These are phyloP conservation scores for Macrolepiota albuminosa DNA, from an alignment of 768 basidiomycete species.

Conservation along the genomic window DNA sequence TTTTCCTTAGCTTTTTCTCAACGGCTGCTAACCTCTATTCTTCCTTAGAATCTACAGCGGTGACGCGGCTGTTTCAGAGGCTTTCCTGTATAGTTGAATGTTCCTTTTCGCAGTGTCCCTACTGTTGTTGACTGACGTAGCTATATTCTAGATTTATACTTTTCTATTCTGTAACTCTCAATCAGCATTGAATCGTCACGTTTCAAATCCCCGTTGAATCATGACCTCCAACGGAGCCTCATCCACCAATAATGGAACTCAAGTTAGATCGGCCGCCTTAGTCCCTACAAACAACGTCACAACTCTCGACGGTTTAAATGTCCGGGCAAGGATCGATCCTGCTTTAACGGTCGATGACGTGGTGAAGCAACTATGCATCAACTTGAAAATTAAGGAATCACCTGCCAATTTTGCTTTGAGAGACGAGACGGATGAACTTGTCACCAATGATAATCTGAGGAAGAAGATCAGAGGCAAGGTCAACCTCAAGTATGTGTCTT, in stretches of 20 bases:
- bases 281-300: slow-evolving; percentile 85
- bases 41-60: neutral
- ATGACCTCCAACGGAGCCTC: slow-evolving; percentile 19
- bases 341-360: slow-evolving; percentile 82
- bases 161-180: neutral
- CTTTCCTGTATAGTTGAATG: neutral
- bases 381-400: slow-evolving; percentile 73
- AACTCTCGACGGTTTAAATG: slow-evolving; percentile 67
- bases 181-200: neutral
- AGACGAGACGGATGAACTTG: slow-evolving; percentile 77
- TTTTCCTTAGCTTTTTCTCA: no score
- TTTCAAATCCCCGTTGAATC: neutral
- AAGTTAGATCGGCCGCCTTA: slow-evolving; percentile 41
- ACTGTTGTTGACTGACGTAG: neutral
- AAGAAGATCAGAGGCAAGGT: slow-evolving; percentile 76
- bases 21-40: slow-evolving; percentile 3
- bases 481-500: slow-evolving; percentile 56
- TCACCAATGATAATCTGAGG: slow-evolving; percentile 83
- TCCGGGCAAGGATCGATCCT: slow-evolving; percentile 82
- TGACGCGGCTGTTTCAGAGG: neutral
- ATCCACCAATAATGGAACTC: slow-evolving; percentile 32
- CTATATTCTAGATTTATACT: neutral
- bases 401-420: slow-evolving; percentile 71
- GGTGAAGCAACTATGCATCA: slow-evolving; percentile 75
- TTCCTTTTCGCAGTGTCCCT: neutral